These are phyloP conservation scores for Phialophora chinensis DNA, from an alignment of 2,329 filamentous ascomycete species.

Conservation along the genomic window DNA sequence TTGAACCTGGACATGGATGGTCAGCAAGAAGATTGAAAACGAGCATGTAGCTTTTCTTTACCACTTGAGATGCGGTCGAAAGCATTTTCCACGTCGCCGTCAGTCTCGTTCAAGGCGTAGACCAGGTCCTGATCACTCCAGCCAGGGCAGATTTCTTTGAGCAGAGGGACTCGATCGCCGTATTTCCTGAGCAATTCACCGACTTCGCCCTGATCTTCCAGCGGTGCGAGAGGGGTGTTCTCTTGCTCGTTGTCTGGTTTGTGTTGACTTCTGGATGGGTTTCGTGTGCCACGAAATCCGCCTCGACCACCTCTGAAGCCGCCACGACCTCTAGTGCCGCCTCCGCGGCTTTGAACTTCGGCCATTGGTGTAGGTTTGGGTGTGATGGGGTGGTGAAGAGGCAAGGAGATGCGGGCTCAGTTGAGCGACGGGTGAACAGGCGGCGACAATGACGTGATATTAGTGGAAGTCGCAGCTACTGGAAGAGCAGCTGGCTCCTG, in stretches of 20 bases:
- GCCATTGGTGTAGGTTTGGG: slow-evolving; percentile 71
- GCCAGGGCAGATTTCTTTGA: slow-evolving; percentile 92
- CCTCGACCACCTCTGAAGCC: slow-evolving; percentile 62
- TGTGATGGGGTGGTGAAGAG: slow-evolving; percentile 18
- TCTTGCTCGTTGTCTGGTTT: slow-evolving; percentile 76
- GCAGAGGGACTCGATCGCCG: slow-evolving; percentile 74
- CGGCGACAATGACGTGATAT: slow-evolving; percentile 36
- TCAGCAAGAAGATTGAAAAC: neutral
- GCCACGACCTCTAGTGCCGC: slow-evolving; percentile 60
- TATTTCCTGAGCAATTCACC: slow-evolving; percentile 92
- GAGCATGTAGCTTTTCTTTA: slow-evolving; percentile 37
- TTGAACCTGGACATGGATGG: slow-evolving; percentile 48
- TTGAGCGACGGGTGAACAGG: slow-evolving; percentile 12
- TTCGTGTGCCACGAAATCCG: slow-evolving; percentile 79
- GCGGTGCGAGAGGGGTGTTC: slow-evolving; percentile 64
- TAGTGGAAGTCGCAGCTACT: slow-evolving; percentile 27
- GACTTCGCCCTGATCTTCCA: slow-evolving; percentile 86
- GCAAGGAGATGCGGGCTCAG: slow-evolving; percentile 25
- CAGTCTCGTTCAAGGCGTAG: slow-evolving; percentile 82
- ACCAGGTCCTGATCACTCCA: slow-evolving; percentile 96
- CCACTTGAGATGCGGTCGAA: slow-evolving; percentile 60
- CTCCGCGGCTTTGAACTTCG: slow-evolving; percentile 85
- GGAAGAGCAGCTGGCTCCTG: slow-evolving; percentile 30
- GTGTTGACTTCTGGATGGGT: slow-evolving; percentile 54
- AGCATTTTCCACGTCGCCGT: slow-evolving; percentile 56